Evolutionary conservation across 1,284 basidiomycete species (phyloP).

Genomic region (Rhodofomes roseus): DNA sequence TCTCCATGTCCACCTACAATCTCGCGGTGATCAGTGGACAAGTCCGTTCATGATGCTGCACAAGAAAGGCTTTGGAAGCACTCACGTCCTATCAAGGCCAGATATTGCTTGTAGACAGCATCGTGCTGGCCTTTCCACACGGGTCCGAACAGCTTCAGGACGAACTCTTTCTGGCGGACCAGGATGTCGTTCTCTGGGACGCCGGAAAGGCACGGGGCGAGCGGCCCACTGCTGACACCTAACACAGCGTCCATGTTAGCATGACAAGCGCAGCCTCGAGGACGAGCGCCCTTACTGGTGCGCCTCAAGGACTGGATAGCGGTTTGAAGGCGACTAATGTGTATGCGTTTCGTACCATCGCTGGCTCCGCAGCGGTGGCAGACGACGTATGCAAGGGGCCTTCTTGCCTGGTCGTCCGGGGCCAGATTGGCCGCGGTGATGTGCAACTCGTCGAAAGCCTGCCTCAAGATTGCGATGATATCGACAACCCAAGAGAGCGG

Average conservation of each 20-base stretch:
- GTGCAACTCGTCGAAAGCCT: conserved; percentile 5
- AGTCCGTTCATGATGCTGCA: too few relatives aligned
- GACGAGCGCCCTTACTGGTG: neutral
- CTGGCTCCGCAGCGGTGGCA: neutral
- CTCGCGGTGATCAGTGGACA: too few relatives aligned
- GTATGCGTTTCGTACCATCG: neutral
- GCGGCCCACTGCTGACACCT: neutral
- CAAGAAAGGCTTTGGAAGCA: too few relatives aligned
- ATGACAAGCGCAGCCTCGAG: neutral
- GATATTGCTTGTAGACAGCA: neutral
- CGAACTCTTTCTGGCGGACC: neutral
- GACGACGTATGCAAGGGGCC: neutral
- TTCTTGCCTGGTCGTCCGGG: neutral
- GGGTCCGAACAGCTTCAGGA: neutral
- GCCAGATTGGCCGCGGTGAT: neutral
- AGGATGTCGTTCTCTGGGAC: neutral
- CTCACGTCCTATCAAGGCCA: too few relatives aligned
- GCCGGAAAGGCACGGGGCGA: neutral
- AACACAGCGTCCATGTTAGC: neutral
- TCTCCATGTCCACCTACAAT: too few relatives aligned
- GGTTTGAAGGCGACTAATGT: too few relatives aligned
- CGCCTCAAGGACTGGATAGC: too few relatives aligned
- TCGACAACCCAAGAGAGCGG: conserved; percentile 6
- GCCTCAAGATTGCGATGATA: conserved; percentile 10
- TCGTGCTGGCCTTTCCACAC: neutral